Evolutionary conservation across 495 filamentous ascomycete genomes (phyloP).

Genomic region (Achaetomiella virescens): DNA sequence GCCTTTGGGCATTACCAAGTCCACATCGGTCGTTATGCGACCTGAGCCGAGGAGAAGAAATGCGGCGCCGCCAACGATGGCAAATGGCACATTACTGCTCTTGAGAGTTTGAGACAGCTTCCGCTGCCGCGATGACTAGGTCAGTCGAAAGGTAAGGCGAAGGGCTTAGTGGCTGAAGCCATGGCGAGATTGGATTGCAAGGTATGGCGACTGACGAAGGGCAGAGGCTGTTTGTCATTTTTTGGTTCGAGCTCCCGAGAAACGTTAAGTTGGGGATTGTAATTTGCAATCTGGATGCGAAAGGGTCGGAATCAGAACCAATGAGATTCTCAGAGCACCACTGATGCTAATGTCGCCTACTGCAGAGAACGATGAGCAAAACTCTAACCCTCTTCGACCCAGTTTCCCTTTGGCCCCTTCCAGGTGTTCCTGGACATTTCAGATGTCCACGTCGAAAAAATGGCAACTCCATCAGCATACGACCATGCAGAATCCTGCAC

Average conservation of each 20-base stretch:
- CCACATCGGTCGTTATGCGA: background rate
- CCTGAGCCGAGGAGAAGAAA: background rate
- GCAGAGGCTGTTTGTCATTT: too few species aligned
- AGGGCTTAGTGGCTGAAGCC: background rate
- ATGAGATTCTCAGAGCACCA: too few species aligned
- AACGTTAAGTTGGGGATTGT: too few species aligned
- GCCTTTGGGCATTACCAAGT: conserved; percentile 2
- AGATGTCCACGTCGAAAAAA: background rate
- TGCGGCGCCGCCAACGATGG: background rate
- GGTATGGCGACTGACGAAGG: too few species aligned
- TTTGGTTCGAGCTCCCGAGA: too few species aligned
- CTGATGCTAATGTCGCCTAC: too few species aligned
- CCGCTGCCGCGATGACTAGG: background rate
- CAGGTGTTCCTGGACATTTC: background rate
- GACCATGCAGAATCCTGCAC: background rate
- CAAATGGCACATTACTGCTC: background rate
- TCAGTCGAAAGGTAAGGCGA: background rate
- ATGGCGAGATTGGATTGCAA: too few species aligned
- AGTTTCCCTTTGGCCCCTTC: background rate
- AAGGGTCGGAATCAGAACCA: too few species aligned
- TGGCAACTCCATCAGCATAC: background rate
- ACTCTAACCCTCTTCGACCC: too few species aligned
- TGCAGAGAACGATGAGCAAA: too few species aligned
- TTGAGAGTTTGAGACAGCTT: background rate
- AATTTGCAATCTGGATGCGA: too few species aligned